phyloP scores from a whole-genome alignment of 306 rosid species.

The Glycyrrhiza uralensis region DNA sequence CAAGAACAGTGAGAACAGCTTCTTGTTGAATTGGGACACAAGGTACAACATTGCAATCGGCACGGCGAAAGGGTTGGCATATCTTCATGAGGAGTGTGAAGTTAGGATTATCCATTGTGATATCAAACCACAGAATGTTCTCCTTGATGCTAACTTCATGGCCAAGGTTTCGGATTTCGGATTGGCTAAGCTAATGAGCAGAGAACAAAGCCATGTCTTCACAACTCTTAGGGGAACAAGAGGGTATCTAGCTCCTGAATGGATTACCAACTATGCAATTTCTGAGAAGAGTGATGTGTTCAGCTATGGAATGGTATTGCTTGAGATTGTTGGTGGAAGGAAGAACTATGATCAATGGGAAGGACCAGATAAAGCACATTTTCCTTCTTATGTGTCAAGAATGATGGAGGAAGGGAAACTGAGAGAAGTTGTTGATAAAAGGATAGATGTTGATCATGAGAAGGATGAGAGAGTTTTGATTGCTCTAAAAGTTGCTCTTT shows the following conservation, averaged over 20 bases:
- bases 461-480: slow-evolving; percentile 41
- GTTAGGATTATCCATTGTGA: slow-evolving; percentile 80
- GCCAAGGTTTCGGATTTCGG: slow-evolving; percentile 93
- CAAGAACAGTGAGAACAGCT: slow-evolving; percentile 47
- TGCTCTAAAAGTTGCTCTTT: slow-evolving; percentile 65
- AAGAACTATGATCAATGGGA: slow-evolving; percentile 72
- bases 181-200: slow-evolving; percentile 80
- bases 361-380: slow-evolving; percentile 67
- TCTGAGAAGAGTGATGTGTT: slow-evolving; percentile 96
- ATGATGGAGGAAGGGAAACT: slow-evolving; percentile 62
- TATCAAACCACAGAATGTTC: slow-evolving; percentile 88
- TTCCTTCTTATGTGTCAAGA: slow-evolving; percentile 78
- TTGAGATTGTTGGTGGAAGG: slow-evolving; percentile 85
- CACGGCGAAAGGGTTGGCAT: slow-evolving; percentile 86
- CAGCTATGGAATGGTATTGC: slow-evolving; percentile 86
- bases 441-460: slow-evolving; percentile 51
- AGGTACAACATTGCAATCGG: slow-evolving; percentile 84
- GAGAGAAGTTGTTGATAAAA: slow-evolving; percentile 45
- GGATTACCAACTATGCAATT: slow-evolving; percentile 90
- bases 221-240: slow-evolving; percentile 88
- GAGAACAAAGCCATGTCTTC: slow-evolving; percentile 86
- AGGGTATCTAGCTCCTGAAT: slow-evolving; percentile 90
- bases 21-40: slow-evolving; percentile 67
- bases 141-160: slow-evolving; percentile 63
- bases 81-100: slow-evolving; percentile 94